phyloP scores from a whole-genome alignment of 805 yeast genomes.

The Pichia membranifaciens region DNA sequence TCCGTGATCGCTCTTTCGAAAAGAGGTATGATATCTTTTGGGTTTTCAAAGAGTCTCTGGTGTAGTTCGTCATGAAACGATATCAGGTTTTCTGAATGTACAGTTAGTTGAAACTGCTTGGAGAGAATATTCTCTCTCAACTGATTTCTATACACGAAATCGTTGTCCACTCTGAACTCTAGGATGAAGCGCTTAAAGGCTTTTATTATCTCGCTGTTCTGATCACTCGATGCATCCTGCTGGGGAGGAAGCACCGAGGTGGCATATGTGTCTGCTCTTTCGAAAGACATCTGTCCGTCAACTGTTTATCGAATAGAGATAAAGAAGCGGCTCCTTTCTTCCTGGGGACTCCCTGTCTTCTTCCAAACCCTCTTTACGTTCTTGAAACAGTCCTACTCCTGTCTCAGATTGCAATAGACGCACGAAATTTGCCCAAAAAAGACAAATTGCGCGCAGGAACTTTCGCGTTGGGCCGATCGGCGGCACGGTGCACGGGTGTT shows the following conservation, averaged over 20 bases:
- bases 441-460: too few species aligned
- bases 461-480: too few species aligned
- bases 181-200: conserved; percentile 77
- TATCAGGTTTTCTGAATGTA: conserved; percentile 77
- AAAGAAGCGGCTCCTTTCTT: too few species aligned
- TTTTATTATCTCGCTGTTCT: conserved; percentile 61
- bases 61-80: conserved; percentile 86
- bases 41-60: conserved; percentile 78
- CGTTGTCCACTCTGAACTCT: conserved; percentile 78
- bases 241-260: conserved; percentile 89
- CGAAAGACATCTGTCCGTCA: conserved; percentile 66
- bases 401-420: too few species aligned
- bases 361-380: too few species aligned
- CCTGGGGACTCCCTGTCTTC: too few species aligned
- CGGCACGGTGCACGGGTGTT: too few species aligned
- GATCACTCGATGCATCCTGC: conserved; percentile 50
- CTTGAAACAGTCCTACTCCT: too few species aligned
- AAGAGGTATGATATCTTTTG: conserved; percentile 78
- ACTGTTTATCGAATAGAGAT: too few species aligned
- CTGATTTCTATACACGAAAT: conserved; percentile 85
- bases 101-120: conserved; percentile 64
- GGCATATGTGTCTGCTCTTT: conserved; percentile 62
- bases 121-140: conserved; percentile 79
- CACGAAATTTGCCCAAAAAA: too few species aligned
- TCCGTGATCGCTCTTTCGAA: conserved; percentile 81